These are phyloP conservation scores for Crucibulum cyathiforme DNA, from an alignment of 1,284 basidiomycete species.

Conservation along the genomic window DNA sequence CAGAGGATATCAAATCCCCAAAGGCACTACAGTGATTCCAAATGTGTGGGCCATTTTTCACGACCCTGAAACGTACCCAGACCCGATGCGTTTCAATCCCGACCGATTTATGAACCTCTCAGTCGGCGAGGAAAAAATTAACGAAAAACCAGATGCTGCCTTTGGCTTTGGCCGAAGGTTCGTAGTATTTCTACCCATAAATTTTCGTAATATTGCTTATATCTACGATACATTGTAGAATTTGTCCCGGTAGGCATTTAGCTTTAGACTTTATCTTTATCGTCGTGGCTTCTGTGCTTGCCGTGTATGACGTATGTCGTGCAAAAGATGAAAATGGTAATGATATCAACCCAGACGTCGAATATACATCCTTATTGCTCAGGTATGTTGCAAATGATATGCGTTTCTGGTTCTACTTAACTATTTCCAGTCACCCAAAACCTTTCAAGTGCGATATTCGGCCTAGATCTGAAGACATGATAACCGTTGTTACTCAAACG, in stretches of 20 bases:
- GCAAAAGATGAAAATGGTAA: conserved; percentile 47
- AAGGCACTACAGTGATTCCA: conserved; percentile 47
- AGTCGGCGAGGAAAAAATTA: conserved; percentile 25
- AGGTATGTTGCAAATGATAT: conserved; percentile 38
- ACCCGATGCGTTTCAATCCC: conserved; percentile 40
- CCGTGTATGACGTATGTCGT: conserved; percentile 49
- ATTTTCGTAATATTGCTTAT: neutral
- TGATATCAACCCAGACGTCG: conserved; percentile 43
- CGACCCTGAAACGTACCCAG: conserved; percentile 39
- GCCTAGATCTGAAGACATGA: conserved; percentile 43
- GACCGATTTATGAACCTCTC: conserved; percentile 32
- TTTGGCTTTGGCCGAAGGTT: conserved; percentile 54
- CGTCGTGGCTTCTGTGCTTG: conserved; percentile 49
- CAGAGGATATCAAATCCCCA: conserved; percentile 49
- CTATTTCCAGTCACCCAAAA: conserved; percentile 36
- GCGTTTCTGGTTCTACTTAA: conserved; percentile 1
- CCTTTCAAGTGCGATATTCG: conserved; percentile 49
- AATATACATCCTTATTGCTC: conserved; percentile 49
- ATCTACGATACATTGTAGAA: conserved; percentile 21
- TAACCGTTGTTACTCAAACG: neutral
- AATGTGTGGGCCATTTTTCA: conserved; percentile 48
- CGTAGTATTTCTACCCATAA: neutral
- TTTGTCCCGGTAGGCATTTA: conserved; percentile 55
- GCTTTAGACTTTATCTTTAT: conserved; percentile 57
- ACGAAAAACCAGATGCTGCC: conserved; percentile 38